Base-by-base conservation (phyloP, 129 eudicot genomes). In the Deinandra increscens region DNA sequence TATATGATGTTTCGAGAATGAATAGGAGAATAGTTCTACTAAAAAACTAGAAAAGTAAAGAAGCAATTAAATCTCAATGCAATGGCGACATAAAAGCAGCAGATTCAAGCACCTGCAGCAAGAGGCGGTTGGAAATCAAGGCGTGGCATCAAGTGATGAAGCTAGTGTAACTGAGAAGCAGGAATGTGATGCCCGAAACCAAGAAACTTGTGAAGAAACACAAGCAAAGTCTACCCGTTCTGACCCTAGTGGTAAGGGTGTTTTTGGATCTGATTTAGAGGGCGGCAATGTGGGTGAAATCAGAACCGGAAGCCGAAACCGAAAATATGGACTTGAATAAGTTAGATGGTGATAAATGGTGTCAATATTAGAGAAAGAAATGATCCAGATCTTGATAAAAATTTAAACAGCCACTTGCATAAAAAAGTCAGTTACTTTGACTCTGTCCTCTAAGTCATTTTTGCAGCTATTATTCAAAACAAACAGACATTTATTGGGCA, bases 101-200 rank as follows among this genome's bases (percentile, higher is more conserved):
- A 17, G 81, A 70, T 50, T 81, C 83, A 4, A 70, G 76, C 48
- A 62, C 82, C 31, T 81, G 87, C 12, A 69, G 82, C n/a, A 86
- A 80, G 58, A 81, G 59, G 17, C 68, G 34, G 19, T 71, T 58
- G 39, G 46, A 48, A 78, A 60, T 64, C 81, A 64, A 53, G 73
- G 62, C 2, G 79, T 81, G 58, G 69, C 76, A 9, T 85, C 91
- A 59, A 78, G 86, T 55, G 96, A 89, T 15, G 96, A 86, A 70
- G 84, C 78, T 45, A 89, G 98, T 55, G 81, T 55, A 18, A 94
- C 99, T 0, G 99, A 89, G 77, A 90, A 84, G 74, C 95, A 94
- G 43, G 96, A 85, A 13, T 89, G 96, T 66, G 88, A 73, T 80
- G 68, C 73, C 45, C 83, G 81, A 54, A 82, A 55, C 77, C 86